Percentiles rank a stretch among this genome's conserved stretches.
Conservation (phyloP, 257 asterid genomes). For the Striga asiatica region DNA sequence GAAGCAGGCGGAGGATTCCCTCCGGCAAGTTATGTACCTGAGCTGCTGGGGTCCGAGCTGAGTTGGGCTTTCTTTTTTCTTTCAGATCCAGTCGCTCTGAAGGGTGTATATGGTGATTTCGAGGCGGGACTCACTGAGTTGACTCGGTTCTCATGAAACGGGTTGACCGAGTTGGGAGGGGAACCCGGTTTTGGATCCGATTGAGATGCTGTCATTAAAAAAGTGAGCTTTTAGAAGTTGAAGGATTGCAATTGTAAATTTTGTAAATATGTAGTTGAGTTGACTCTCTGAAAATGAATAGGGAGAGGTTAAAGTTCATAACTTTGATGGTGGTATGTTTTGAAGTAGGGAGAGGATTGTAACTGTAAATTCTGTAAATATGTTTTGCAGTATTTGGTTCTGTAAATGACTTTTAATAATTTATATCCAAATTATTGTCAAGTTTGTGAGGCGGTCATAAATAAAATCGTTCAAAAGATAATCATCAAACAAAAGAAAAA, state of each 20-base stretch:
- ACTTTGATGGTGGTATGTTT: neutral
- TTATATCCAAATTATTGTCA: too few species aligned
- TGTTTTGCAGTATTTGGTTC: too few species aligned
- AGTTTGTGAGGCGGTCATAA: too few species aligned
- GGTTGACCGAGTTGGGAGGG: neutral
- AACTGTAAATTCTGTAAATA: conserved; percentile 20
- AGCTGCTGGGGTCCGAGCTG: conserved; percentile 49
- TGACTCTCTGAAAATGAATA: conserved; percentile 4
- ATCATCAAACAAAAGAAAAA: too few species aligned
- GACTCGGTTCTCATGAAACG: neutral
- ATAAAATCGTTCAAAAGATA: too few species aligned
- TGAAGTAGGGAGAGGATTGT: too few species aligned
- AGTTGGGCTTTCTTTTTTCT: neutral
- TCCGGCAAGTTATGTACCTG: conserved; percentile 74
- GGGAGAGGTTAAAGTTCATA: neutral
- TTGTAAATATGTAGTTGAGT: conserved; percentile 12
- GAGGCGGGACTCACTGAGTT: neutral
- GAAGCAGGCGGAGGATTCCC: conserved; percentile 54
- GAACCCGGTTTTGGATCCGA: neutral
- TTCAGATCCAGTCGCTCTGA: neutral
- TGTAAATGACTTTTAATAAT: too few species aligned
- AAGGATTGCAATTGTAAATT: conserved; percentile 17
- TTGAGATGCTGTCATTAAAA: neutral
- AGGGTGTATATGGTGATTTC: conserved; percentile 10
- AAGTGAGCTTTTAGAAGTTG: conserved; percentile 4